Evolutionary conservation across 23 red algal species (phyloP).

Genomic region (Agarophyton chilense): DNA sequence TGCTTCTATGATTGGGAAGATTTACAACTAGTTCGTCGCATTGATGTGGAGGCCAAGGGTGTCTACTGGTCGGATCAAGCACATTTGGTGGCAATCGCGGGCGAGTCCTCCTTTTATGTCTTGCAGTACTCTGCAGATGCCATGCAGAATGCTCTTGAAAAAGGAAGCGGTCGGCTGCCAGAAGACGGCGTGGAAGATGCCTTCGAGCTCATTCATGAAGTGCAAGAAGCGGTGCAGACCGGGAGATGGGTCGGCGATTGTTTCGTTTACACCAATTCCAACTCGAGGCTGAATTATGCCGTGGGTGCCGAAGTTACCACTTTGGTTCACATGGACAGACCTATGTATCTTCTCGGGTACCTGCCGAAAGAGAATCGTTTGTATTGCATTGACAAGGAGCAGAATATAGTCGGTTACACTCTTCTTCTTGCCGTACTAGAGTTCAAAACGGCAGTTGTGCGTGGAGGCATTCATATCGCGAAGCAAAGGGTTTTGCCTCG

Average conservation of each 20-base stretch:
- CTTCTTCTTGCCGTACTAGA: slow-evolving; percentile 87
- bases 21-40: slow-evolving; percentile 85
- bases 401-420: slow-evolving; percentile 79
- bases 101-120: slow-evolving; percentile 83
- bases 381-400: slow-evolving; percentile 88
- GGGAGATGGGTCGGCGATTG: slow-evolving; percentile 97
- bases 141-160: slow-evolving; percentile 74
- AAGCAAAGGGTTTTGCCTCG: slow-evolving; percentile 68
- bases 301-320: slow-evolving; percentile 85
- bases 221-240: slow-evolving; percentile 69
- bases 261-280: slow-evolving; percentile 88
- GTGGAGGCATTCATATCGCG: slow-evolving; percentile 70
- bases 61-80: slow-evolving; percentile 91
- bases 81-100: slow-evolving; percentile 74
- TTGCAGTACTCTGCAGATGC: slow-evolving; percentile 78
- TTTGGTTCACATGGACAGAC: slow-evolving; percentile 91
- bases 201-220: slow-evolving; percentile 89
- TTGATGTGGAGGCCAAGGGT: slow-evolving; percentile 82
- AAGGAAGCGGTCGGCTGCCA: slow-evolving; percentile 49
- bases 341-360: slow-evolving; percentile 91
- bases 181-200: slow-evolving; percentile 95
- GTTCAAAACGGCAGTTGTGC: slow-evolving; percentile 87
- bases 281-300: slow-evolving; percentile 73
- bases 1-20: slow-evolving; percentile 98
- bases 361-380: slow-evolving; percentile 89